Conservation (phyloP, 208 protist genomes). For the Giardia duodenalis region DNA sequence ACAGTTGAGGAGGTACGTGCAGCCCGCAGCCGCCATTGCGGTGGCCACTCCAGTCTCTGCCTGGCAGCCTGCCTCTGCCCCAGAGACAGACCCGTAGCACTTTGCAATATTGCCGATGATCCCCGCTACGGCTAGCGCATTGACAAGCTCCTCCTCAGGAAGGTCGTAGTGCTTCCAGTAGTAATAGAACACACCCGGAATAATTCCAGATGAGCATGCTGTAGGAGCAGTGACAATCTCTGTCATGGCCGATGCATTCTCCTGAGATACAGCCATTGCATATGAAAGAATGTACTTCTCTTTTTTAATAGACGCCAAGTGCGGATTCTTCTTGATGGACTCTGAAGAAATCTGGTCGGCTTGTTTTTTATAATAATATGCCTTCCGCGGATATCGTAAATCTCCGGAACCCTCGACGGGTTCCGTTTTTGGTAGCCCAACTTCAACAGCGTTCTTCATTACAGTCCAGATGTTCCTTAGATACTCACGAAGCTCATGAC, state of each 20-base stretch:
- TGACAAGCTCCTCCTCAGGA: constrained; percentile 45
- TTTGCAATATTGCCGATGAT: constrained; percentile 49
- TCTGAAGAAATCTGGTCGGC: not conserved
- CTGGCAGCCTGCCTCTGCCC: constrained; percentile 53
- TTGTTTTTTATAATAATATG: not conserved
- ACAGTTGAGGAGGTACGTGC: not conserved
- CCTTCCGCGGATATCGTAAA: constrained; percentile 29
- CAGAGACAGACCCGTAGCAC: constrained; percentile 46
- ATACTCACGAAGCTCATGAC: not conserved
- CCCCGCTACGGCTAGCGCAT: constrained; percentile 47
- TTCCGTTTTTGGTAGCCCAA: constrained; percentile 25
- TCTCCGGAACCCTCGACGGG: constrained; percentile 15
- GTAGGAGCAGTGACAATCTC: constrained; percentile 53
- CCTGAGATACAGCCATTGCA: constrained; percentile 50
- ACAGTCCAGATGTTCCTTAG: constrained; percentile 39
- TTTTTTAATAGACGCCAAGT: not conserved
- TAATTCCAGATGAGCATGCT: constrained; percentile 45
- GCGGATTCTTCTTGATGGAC: not conserved
- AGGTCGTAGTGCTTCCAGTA: not conserved
- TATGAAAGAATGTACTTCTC: constrained; percentile 26
- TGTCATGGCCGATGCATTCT: constrained; percentile 46
- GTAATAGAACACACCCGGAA: constrained; percentile 49
- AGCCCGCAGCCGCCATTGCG: constrained; percentile 50
- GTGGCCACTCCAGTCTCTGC: constrained; percentile 51
- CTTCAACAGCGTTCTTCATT: constrained; percentile 35